Evolutionary conservation across 2,329 filamentous ascomycete species (phyloP).

Genomic region (Penicillium sp.): DNA sequence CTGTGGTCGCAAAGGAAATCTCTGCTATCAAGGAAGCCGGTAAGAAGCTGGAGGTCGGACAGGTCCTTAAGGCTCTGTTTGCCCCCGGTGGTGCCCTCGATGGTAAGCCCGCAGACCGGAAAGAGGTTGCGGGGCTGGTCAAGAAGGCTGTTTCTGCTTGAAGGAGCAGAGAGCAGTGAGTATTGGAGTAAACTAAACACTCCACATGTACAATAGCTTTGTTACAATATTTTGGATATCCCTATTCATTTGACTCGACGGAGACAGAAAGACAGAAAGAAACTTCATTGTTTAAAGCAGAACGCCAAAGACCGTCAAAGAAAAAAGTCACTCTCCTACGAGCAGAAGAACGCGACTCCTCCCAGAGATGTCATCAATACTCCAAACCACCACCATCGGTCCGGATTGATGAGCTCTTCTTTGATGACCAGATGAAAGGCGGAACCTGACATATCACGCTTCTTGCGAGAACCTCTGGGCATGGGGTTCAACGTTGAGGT

Average conservation of each 20-base stretch:
- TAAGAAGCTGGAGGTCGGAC: slow-evolving; percentile 45
- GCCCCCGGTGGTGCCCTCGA: slow-evolving; percentile 49
- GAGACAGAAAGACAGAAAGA: not conserved
- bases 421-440: slow-evolving; percentile 34
- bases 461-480: slow-evolving; percentile 45
- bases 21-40: slow-evolving; percentile 43
- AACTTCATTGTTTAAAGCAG: not conserved
- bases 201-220: slow-evolving; percentile 30
- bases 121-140: slow-evolving; percentile 49
- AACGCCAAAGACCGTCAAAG: slow-evolving; percentile 1
- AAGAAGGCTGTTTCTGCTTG: slow-evolving; percentile 42
- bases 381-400: slow-evolving; percentile 57
- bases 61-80: slow-evolving; percentile 52
- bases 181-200: not conserved
- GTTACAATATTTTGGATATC: slow-evolving; percentile 29
- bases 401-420: slow-evolving; percentile 46
- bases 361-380: slow-evolving; percentile 55
- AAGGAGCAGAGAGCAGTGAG: not conserved
- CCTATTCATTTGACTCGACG: not conserved
- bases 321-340: slow-evolving; percentile 20
- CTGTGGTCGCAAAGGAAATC: slow-evolving; percentile 45
- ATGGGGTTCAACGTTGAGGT: slow-evolving; percentile 69
- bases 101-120: slow-evolving; percentile 52
- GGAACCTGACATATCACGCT: slow-evolving; percentile 24
- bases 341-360: slow-evolving; percentile 46